Percentiles rank a stretch among this genome's conserved stretches.
These are phyloP conservation scores for Podaxis carcinomalis DNA, from an alignment of 768 basidiomycete genomes.

Conservation along the genomic window DNA sequence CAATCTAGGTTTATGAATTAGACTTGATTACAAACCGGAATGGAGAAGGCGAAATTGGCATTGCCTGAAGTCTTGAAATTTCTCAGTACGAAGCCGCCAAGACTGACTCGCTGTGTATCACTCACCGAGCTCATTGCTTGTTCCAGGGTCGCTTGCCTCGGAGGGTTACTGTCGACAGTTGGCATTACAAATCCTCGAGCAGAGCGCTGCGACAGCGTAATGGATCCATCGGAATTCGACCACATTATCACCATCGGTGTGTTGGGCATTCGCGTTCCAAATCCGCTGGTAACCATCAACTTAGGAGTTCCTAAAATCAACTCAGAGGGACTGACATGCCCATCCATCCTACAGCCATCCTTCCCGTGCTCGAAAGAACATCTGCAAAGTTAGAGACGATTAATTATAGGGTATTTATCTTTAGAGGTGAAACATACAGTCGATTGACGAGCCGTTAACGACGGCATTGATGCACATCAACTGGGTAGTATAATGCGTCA, in stretches of 20 bases:
- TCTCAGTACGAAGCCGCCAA: neutral
- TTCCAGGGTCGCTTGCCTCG: constrained; percentile 42
- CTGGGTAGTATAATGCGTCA: constrained; percentile 20
- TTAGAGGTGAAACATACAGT: constrained; percentile 30
- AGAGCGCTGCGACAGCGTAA: constrained; percentile 64
- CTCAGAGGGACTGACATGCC: constrained; percentile 40
- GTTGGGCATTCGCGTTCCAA: constrained; percentile 49
- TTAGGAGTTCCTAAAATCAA: neutral
- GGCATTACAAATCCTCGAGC: constrained; percentile 54
- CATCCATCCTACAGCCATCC: constrained; percentile 49
- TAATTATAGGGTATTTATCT: neutral
- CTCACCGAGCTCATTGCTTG: constrained; percentile 34
- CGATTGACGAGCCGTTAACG: constrained; percentile 40
- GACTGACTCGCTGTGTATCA: neutral
- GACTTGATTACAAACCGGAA: constrained; percentile 35
- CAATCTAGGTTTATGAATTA: neutral
- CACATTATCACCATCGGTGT: constrained; percentile 74
- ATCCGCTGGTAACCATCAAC: constrained; percentile 40
- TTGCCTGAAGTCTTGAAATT: constrained; percentile 32
- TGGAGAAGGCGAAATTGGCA: constrained; percentile 45
- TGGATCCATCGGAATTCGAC: constrained; percentile 54
- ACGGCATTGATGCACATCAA: constrained; percentile 45
- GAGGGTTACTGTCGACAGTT: constrained; percentile 46
- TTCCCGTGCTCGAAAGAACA: constrained; percentile 41
- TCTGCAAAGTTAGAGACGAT: constrained; percentile 27